These are phyloP conservation scores for Tympanopsis confertula DNA, from an alignment of 2,329 filamentous ascomycete genomes.

Conservation along the genomic window DNA sequence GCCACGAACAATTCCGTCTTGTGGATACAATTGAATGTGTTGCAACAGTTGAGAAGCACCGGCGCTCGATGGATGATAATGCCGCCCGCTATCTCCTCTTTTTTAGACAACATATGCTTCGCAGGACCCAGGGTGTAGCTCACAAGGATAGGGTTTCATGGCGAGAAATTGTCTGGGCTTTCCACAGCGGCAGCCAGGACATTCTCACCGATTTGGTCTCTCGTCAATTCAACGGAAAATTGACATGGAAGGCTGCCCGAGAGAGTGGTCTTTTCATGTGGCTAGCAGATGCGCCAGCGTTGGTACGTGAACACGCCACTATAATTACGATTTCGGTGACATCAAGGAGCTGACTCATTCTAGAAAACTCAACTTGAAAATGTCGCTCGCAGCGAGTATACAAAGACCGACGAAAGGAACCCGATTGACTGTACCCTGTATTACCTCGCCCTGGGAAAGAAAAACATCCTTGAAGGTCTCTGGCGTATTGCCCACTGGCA, in stretches of 20 bases:
- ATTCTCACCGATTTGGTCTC: conserved; percentile 77
- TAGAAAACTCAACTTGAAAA: conserved; percentile 72
- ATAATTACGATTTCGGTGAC: too few species aligned
- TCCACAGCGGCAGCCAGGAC: conserved; percentile 76
- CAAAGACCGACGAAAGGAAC: conserved; percentile 74
- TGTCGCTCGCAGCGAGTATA: conserved; percentile 90
- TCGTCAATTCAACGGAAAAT: conserved; percentile 64
- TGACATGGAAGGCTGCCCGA: conserved; percentile 76
- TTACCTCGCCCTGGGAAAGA: conserved; percentile 85
- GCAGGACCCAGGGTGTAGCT: conserved; percentile 41
- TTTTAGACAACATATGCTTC: conserved; percentile 69
- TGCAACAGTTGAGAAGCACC: conserved; percentile 73
- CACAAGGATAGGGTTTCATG: conserved; percentile 58
- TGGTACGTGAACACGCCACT: conserved; percentile 53
- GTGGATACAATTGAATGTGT: conserved; percentile 77
- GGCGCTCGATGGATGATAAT: conserved; percentile 81
- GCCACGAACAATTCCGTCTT: conserved; percentile 75
- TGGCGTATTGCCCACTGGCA: conserved; percentile 94
- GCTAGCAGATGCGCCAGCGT: conserved; percentile 64
- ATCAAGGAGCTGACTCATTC: conserved; percentile 1
- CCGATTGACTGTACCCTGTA: conserved; percentile 83
- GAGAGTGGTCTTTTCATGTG: conserved; percentile 92
- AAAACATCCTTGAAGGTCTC: conserved; percentile 75
- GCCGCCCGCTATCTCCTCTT: conserved; percentile 79
- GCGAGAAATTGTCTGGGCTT: conserved; percentile 78